These are phyloP conservation scores for Mortierella sp. DNA, from an alignment of 371 early-diverging fungal species.

Conservation along the genomic window DNA sequence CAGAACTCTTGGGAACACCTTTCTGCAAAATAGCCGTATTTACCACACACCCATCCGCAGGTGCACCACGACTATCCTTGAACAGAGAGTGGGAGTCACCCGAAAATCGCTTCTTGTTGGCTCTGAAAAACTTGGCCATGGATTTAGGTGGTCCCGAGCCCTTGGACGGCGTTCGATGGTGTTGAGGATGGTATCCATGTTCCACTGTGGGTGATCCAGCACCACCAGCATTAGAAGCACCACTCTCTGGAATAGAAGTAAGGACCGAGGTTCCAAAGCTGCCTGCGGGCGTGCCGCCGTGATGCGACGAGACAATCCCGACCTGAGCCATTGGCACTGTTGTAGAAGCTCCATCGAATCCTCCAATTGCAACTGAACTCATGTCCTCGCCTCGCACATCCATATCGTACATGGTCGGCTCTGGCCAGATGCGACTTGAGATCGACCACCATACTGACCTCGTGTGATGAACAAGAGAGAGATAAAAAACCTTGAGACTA, in stretches of 20 bases:
- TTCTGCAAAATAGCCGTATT: conserved; percentile 41
- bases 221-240: not conserved
- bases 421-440: conserved; percentile 41
- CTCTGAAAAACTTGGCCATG: conserved; percentile 33
- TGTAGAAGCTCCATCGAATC: conserved; percentile 31
- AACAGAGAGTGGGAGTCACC: conserved; percentile 44
- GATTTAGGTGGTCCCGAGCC: conserved; percentile 30
- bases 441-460: conserved; percentile 45
- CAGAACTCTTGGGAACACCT: conserved; percentile 15
- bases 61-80: conserved; percentile 25
- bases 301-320: not conserved
- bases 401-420: conserved; percentile 23
- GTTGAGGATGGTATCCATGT: conserved; percentile 26
- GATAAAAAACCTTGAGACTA: conserved; percentile 35
- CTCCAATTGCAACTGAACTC: conserved; percentile 36
- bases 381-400: conserved; percentile 16
- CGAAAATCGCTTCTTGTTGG: conserved; percentile 46
- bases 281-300: conserved; percentile 33
- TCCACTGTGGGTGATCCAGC: conserved; percentile 9
- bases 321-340: conserved; percentile 22
- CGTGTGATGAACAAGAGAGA: conserved; percentile 37
- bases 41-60: conserved; percentile 35
- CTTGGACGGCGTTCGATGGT: conserved; percentile 12
- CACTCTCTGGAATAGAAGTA: conserved; percentile 33
- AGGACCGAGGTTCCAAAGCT: conserved; percentile 31